Percentiles rank a stretch among this genome's conserved stretches.
phyloP scores from a whole-genome alignment of 2,329 filamentous ascomycete genomes.

The Colletotrichum simmondsii region DNA sequence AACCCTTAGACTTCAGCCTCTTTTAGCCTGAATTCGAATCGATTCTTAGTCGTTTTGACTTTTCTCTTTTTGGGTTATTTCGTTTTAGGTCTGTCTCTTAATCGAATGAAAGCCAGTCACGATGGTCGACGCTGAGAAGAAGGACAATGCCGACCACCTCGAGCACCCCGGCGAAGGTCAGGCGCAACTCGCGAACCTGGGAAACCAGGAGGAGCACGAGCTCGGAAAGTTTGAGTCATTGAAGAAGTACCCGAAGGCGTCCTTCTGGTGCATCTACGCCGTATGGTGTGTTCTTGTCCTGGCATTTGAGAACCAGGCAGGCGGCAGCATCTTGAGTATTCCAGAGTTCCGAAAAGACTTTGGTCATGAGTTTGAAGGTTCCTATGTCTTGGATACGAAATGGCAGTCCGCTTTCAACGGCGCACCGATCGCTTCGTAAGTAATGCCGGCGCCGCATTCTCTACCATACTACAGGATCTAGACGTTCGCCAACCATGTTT shows the following conservation, averaged over 20 bases:
- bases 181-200: constrained; percentile 33
- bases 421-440: constrained; percentile 51
- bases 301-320: constrained; percentile 53
- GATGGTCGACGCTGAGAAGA: constrained; percentile 12
- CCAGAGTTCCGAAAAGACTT: constrained; percentile 58
- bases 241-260: constrained; percentile 40
- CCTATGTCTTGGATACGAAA: constrained; percentile 51
- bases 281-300: constrained; percentile 52
- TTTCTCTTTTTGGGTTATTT: background rate
- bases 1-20: background rate
- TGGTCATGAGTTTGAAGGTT: constrained; percentile 46
- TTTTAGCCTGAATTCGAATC: background rate
- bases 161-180: constrained; percentile 6
- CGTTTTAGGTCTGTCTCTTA: background rate
- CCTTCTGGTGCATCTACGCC: constrained; percentile 50
- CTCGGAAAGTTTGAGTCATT: constrained; percentile 37
- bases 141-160: constrained; percentile 10
- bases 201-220: constrained; percentile 42
- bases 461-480: fast-evolving
- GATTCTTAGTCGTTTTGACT: background rate
- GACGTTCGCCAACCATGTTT: constrained; percentile 3
- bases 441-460: background rate
- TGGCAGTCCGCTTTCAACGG: constrained; percentile 58
- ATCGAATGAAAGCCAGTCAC: background rate
- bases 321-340: constrained; percentile 53